phyloP scores from a whole-genome alignment of 768 basidiomycete genomes.

The Pulveroboletus ravenelii region DNA sequence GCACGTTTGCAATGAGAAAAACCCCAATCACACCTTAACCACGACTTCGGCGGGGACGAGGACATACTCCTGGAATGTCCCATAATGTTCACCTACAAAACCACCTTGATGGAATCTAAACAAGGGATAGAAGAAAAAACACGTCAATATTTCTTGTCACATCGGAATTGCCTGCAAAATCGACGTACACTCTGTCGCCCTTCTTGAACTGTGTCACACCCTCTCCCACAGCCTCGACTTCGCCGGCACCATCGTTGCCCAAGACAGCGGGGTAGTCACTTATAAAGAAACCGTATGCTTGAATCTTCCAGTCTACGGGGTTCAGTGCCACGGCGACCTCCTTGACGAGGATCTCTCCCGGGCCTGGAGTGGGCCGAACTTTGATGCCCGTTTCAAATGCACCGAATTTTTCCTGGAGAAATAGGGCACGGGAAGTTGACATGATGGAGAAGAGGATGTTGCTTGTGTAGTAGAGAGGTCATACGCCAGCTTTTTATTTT shows the following conservation, averaged over 20 bases:
- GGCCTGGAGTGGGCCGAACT: constrained; percentile 28
- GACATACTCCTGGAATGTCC: constrained; percentile 27
- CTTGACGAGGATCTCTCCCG: constrained; percentile 42
- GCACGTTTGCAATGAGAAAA: neutral
- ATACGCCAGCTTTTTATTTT: too few species aligned
- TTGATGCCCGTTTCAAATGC: constrained; percentile 11
- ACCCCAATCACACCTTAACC: constrained; percentile 5
- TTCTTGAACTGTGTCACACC: constrained; percentile 34
- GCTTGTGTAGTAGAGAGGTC: too few species aligned
- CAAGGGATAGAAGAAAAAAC: neutral
- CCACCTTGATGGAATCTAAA: constrained; percentile 20
- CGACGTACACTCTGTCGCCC: constrained; percentile 28
- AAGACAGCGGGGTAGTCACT: constrained; percentile 33
- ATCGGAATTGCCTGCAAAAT: too few species aligned
- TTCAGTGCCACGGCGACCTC: constrained; percentile 39
- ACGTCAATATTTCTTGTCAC: neutral
- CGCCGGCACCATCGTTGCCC: constrained; percentile 39
- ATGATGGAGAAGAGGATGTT: neutral
- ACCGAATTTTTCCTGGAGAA: constrained; percentile 18
- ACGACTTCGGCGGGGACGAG: constrained; percentile 19
- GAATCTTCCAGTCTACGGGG: constrained; percentile 39
- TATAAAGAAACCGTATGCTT: neutral
- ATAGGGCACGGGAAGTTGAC: constrained; percentile 15
- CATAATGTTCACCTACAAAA: constrained; percentile 2
- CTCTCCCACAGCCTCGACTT: constrained; percentile 36